Conservation (phyloP, 345 rosid species). For the Bruguiera gymnorhiza region DNA sequence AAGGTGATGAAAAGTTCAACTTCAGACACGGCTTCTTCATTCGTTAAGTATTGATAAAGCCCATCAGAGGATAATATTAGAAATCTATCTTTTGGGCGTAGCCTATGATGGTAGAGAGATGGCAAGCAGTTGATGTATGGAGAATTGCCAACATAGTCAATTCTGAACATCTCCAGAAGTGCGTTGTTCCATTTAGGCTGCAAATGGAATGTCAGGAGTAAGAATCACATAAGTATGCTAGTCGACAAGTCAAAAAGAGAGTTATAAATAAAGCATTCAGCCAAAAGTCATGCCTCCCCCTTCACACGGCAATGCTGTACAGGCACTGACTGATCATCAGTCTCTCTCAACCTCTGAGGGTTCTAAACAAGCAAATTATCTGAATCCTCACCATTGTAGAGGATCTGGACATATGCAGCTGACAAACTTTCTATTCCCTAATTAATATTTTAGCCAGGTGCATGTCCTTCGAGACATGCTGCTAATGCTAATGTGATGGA, state of each 20-base stretch:
- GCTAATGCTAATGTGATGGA: no score
- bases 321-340: not conserved
- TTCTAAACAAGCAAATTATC: not conserved
- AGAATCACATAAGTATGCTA: not conserved
- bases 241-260: not conserved
- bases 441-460: not conserved
- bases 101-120: slow-evolving; percentile 68
- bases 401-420: not conserved
- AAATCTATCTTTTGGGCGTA: slow-evolving; percentile 65
- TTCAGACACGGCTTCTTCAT: slow-evolving; percentile 71
- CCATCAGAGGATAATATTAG: slow-evolving; percentile 87
- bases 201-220: slow-evolving; percentile 11
- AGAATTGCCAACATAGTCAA: slow-evolving; percentile 67
- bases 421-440: not conserved
- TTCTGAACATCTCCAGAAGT: slow-evolving; percentile 74
- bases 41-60: slow-evolving; percentile 78
- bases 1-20: slow-evolving; percentile 69
- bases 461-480: no score
- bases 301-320: not conserved
- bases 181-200: slow-evolving; percentile 94
- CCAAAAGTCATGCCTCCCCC: not conserved
- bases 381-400: not conserved
- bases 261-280: not conserved
- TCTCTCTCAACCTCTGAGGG: not conserved
- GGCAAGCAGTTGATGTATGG: slow-evolving; percentile 82